Conservation (phyloP, 2,329 filamentous ascomycete species). For the Byssothecium circinans region DNA sequence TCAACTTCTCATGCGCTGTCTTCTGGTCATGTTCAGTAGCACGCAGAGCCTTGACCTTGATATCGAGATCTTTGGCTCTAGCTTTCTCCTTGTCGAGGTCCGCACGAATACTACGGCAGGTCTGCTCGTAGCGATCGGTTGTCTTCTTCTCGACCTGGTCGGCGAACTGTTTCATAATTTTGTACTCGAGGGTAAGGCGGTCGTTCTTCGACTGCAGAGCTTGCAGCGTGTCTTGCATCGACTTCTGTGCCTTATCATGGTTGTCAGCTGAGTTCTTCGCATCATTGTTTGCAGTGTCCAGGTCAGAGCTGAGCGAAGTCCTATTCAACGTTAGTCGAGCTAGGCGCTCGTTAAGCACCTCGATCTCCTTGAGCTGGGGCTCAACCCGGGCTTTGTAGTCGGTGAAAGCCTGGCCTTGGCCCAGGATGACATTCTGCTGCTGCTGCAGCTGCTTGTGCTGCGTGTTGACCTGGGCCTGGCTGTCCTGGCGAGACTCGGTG, state of each 20-base stretch:
- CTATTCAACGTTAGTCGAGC: slow-evolving; percentile 35
- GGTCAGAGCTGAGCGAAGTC: slow-evolving; percentile 28
- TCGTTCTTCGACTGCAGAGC: slow-evolving; percentile 14
- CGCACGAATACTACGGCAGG: slow-evolving; percentile 13
- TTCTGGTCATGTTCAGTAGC: slow-evolving; percentile 10
- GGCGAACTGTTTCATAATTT: slow-evolving; percentile 15
- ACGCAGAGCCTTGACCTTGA: slow-evolving; percentile 16
- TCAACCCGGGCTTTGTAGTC: slow-evolving; percentile 22
- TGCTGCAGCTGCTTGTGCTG: slow-evolving; percentile 34
- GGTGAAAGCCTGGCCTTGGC: too few relatives aligned
- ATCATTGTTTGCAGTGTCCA: slow-evolving; percentile 17
- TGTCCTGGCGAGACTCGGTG: slow-evolving; percentile 25
- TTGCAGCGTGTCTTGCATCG: background rate
- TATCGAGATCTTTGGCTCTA: slow-evolving; percentile 21
- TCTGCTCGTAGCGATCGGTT: slow-evolving; percentile 16
- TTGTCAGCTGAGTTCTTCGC: slow-evolving; percentile 6
- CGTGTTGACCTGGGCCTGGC: slow-evolving; percentile 27
- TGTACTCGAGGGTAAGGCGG: slow-evolving; percentile 17
- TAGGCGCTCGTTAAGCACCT: slow-evolving; percentile 23
- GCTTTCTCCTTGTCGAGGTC: slow-evolving; percentile 17
- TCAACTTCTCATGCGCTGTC: slow-evolving; percentile 23
- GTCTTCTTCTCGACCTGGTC: slow-evolving; percentile 16
- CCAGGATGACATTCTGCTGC: slow-evolving; percentile 27
- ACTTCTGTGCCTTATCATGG: slow-evolving; percentile 8
- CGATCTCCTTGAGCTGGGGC: slow-evolving; percentile 24